Evolutionary conservation across 345 rosid genomes (phyloP), one percentile per base, ranked within the genome.

Genomic region (Gossypium sturtianum): DNA sequence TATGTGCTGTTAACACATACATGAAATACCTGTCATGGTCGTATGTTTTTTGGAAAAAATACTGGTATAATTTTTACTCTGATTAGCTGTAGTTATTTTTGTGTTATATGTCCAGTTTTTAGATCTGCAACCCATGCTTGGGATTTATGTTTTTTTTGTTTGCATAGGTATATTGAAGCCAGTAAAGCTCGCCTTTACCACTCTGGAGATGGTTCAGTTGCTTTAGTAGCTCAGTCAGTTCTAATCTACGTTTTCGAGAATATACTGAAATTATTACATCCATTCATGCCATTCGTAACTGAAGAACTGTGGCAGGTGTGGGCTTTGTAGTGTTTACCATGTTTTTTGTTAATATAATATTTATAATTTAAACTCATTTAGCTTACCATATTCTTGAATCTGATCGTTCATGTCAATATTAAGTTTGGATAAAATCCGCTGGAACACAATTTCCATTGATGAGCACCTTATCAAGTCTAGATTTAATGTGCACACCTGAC

Each of bases 281-380:
- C 98, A 3, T 94, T 94, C 80, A 94, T 94, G 97, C 98, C 98
- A 12, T 94, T 94, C 74, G 98, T 94, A 53, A 94, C 95, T 0
- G 97, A 94, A 81, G 93, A 89, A 71, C 88, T 92, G n/a, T 94
- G 97, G 98, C 98, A 92, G 97, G 98, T 94, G 76, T 71, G 29
- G 16, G 20, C 34, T 54, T 69, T 64, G 57, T 4, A 17, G 23
- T 25, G 52, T 58, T 56, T 48, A 38, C 3, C 23, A 12, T 7
- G 9, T 45, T 25, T 38, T 38, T 29, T n/a, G 29, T 20, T 72
- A 20, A 44, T 43, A 44, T 57, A 48, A 8, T 16, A 43, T 57
- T 57, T 20, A n/a, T 57, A 38, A 10, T 20, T 43, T 38, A 58
- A 22, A 43, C 60, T 27, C 9, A 67, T 66, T 22, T 51, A 47